Percentiles rank a stretch among this genome's conserved stretches.
These are phyloP conservation scores for Albugo laibachii DNA, from an alignment of 352 stramenopile species.

Conservation along the genomic window DNA sequence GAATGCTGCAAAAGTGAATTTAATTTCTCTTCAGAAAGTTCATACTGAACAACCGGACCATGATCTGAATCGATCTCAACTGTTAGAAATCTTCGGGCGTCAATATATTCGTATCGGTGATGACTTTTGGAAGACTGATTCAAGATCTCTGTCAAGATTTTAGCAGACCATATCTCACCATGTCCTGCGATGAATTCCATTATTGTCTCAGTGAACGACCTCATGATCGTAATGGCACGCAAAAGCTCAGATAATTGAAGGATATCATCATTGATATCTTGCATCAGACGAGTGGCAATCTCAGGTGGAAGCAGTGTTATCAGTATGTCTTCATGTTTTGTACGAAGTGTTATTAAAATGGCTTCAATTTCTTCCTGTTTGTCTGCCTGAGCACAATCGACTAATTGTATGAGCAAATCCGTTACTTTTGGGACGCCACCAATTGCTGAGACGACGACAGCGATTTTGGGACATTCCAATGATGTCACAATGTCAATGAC, in stretches of 20 bases:
- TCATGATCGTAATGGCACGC: slow-evolving; percentile 77
- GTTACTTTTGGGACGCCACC: slow-evolving; percentile 93
- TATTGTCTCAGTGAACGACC: slow-evolving; percentile 67
- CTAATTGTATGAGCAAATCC: slow-evolving; percentile 85
- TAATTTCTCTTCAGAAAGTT: slow-evolving; percentile 44
- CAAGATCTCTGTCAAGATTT: slow-evolving; percentile 77
- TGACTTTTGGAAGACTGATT: slow-evolving; percentile 20
- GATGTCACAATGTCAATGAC: slow-evolving; percentile 47
- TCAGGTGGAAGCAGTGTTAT: slow-evolving; percentile 23
- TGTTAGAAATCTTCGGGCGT: slow-evolving; percentile 81
- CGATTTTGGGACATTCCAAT: slow-evolving; percentile 25
- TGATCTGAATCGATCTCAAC: slow-evolving; percentile 64
- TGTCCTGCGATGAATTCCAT: slow-evolving; percentile 90
- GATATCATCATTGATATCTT: slow-evolving; percentile 38
- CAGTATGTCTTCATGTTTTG: slow-evolving; percentile 70
- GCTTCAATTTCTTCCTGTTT: slow-evolving; percentile 42
- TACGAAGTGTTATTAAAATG: slow-evolving; percentile 44
- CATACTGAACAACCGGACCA: slow-evolving; percentile 57
- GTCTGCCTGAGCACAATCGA: slow-evolving; percentile 73
- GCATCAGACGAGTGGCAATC: slow-evolving; percentile 30
- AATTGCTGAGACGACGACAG: slow-evolving; percentile 88
- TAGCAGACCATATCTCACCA: slow-evolving; percentile 90
- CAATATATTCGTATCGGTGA: slow-evolving; percentile 77
- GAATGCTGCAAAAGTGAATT: slow-evolving; percentile 13
- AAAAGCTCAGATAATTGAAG: slow-evolving; percentile 57